Percentiles rank a stretch among this genome's conserved stretches.
Conservation (phyloP, 2,329 filamentous ascomycete species). For the Aureobasidium sp. region DNA sequence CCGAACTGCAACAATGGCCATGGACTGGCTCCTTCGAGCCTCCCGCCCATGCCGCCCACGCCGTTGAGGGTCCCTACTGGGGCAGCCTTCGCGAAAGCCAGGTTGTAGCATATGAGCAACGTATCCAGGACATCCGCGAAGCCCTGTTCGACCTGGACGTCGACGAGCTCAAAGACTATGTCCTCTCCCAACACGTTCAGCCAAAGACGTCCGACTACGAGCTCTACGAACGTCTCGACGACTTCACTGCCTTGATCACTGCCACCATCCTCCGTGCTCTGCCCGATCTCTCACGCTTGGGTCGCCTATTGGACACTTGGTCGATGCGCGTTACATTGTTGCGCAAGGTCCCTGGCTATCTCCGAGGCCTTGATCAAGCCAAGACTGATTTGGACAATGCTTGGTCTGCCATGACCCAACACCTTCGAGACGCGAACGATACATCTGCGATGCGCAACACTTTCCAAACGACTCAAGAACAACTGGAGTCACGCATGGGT, state of each 20-base stretch:
- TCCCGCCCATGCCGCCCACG: constrained; percentile 24
- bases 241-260: constrained; percentile 82
- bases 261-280: constrained; percentile 85
- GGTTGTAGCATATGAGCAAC: constrained; percentile 59
- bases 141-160: constrained; percentile 64
- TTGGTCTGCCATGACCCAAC: constrained; percentile 51
- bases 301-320: constrained; percentile 69
- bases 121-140: constrained; percentile 64
- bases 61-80: constrained; percentile 45
- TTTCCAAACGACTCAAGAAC: constrained; percentile 46
- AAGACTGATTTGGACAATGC: constrained; percentile 57
- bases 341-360: constrained; percentile 60
- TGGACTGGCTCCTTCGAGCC: constrained; percentile 47
- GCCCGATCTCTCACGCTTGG: constrained; percentile 68
- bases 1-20: constrained; percentile 58
- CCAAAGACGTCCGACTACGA: constrained; percentile 23
- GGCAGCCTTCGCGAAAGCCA: constrained; percentile 61
- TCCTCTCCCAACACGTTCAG: constrained; percentile 69
- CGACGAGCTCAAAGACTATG: constrained; percentile 82
- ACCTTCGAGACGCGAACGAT: constrained; percentile 28
- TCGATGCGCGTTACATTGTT: constrained; percentile 66
- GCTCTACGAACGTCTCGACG: constrained; percentile 55
- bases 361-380: constrained; percentile 55
- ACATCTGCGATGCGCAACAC: constrained; percentile 32
- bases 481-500: constrained; percentile 61